Conservation (phyloP, 768 basidiomycete genomes). For the Agaricus subrufescens region DNA sequence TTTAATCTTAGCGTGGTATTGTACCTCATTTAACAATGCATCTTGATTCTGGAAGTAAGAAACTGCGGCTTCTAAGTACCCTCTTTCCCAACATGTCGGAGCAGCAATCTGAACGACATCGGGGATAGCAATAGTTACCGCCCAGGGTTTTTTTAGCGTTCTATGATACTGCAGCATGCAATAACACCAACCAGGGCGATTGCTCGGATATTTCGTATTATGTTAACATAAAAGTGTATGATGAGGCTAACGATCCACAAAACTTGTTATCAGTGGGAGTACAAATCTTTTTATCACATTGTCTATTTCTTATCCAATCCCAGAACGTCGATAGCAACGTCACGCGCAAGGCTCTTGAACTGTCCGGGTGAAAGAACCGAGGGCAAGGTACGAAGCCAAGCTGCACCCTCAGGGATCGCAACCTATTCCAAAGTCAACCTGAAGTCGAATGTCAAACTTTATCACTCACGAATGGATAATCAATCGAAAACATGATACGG, state of each 20-base stretch:
- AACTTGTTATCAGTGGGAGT: no score
- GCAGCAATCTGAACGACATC: no score
- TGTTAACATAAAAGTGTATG: no score
- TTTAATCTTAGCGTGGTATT: not conserved
- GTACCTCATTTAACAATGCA: not conserved
- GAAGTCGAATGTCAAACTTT: not conserved
- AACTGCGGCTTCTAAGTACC: no score
- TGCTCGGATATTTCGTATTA: no score
- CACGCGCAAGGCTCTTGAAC: constrained; percentile 21
- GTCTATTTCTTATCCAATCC: constrained; percentile 19
- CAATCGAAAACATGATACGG: constrained; percentile 37
- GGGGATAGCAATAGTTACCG: no score
- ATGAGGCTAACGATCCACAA: no score
- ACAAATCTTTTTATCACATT: not conserved
- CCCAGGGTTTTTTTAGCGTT: no score
- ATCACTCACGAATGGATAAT: constrained; percentile 28
- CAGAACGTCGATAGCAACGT: constrained; percentile 23
- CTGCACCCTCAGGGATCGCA: constrained; percentile 15
- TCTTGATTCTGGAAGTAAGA: not conserved
- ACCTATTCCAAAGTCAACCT: constrained; percentile 11
- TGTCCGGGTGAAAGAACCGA: constrained; percentile 16
- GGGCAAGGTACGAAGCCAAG: constrained; percentile 21
- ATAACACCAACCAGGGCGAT: no score
- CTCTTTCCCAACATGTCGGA: no score
- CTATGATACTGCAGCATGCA: no score